Conservation (phyloP, 2,329 filamentous ascomycete genomes). For the Tolypocladium endophyticum region DNA sequence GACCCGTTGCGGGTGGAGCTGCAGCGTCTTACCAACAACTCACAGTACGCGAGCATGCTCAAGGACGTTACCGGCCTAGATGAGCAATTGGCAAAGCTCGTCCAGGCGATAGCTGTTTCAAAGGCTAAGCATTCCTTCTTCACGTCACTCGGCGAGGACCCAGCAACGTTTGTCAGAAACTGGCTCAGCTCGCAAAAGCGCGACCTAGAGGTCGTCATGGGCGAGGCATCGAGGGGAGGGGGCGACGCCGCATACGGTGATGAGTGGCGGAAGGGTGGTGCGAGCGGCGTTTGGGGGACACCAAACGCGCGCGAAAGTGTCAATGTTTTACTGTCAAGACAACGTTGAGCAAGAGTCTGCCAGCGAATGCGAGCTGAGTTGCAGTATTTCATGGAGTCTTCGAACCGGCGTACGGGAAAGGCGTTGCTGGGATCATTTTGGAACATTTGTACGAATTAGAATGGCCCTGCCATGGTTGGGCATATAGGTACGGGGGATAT, state of each 20-base stretch:
- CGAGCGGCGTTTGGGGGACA: slow-evolving; percentile 44
- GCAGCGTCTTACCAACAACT: slow-evolving; percentile 54
- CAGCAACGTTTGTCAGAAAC: slow-evolving; percentile 70
- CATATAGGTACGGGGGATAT: background rate
- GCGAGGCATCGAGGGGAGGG: slow-evolving; percentile 61
- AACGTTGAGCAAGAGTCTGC: slow-evolving; percentile 19
- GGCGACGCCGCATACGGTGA: slow-evolving; percentile 45
- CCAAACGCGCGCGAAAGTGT: slow-evolving; percentile 53
- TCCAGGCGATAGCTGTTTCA: slow-evolving; percentile 73
- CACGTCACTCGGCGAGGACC: slow-evolving; percentile 66
- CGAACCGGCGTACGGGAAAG: background rate
- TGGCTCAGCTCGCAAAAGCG: slow-evolving; percentile 90
- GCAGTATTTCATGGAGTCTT: background rate
- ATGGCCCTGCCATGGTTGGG: background rate
- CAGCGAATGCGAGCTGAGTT: background rate
- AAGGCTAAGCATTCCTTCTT: slow-evolving; percentile 91
- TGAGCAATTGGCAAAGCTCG: slow-evolving; percentile 71
- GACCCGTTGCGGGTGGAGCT: slow-evolving; percentile 67
- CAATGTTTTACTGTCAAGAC: slow-evolving; percentile 47
- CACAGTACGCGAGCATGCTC: slow-evolving; percentile 60
- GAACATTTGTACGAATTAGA: background rate
- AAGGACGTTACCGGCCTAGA: slow-evolving; percentile 69
- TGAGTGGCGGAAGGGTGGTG: slow-evolving; percentile 58
- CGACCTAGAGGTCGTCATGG: slow-evolving; percentile 79
- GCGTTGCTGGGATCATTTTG: background rate